A percentile compares a stretch with the other conserved stretches of the same genome.
Conservation (phyloP, 306 rosid species). For the Pterocarpus macrocarpus region DNA sequence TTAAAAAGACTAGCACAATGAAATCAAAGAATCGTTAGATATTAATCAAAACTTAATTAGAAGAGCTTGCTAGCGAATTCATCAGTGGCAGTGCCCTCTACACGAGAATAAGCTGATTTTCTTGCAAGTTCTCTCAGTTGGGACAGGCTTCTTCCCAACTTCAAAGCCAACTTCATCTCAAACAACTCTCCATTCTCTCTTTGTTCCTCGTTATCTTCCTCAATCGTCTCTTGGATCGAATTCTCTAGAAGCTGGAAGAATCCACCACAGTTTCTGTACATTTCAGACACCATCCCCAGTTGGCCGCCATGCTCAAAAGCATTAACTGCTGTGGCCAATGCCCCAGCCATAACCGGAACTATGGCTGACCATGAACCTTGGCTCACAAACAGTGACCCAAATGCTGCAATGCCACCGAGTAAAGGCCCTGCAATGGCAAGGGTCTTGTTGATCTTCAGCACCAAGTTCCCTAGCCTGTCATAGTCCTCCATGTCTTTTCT, state of each 20-base stretch:
- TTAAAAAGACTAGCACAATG: neutral
- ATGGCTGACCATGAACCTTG: slow-evolving; percentile 51
- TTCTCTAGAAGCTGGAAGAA: slow-evolving; percentile 60
- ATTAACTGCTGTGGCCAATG: slow-evolving; percentile 63
- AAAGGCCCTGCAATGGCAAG: slow-evolving; percentile 81
- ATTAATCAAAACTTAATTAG: neutral
- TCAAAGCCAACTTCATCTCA: slow-evolving; percentile 74
- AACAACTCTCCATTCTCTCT: slow-evolving; percentile 80
- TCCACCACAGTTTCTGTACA: slow-evolving; percentile 74
- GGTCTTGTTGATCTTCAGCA: slow-evolving; percentile 66
- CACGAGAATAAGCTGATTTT: slow-evolving; percentile 67
- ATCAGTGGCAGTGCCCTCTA: slow-evolving; percentile 56
- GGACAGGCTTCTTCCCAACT: slow-evolving; percentile 77
- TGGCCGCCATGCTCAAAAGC: slow-evolving; percentile 76
- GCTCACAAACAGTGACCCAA: slow-evolving; percentile 61
- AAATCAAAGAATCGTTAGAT: neutral
- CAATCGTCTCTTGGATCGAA: slow-evolving; percentile 61
- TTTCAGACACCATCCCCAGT: slow-evolving; percentile 83
- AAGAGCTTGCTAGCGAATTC: slow-evolving; percentile 88
- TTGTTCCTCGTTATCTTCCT: slow-evolving; percentile 63
- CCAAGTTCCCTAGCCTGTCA: slow-evolving; percentile 75
- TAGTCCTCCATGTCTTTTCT: slow-evolving; percentile 79
- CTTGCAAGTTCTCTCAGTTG: slow-evolving; percentile 66
- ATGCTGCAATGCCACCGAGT: slow-evolving; percentile 71
- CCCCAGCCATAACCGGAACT: slow-evolving; percentile 65